Conservation (phyloP, 768 basidiomycete species). For the Clitopilus hobsonii region DNA sequence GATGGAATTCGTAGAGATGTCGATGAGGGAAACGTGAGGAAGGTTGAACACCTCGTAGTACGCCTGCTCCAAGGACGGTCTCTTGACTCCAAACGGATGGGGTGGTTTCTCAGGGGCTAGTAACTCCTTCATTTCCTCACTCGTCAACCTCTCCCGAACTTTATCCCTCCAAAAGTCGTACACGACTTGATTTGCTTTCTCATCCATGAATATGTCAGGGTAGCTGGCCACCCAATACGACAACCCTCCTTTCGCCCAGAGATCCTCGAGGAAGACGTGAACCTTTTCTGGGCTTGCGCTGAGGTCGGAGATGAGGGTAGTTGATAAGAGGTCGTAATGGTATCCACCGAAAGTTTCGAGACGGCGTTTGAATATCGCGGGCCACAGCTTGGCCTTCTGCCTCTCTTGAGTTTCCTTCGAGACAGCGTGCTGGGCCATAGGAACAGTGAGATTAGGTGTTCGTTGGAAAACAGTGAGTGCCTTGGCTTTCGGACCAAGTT, state of each 20-base stretch:
- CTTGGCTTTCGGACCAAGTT: slow-evolving; percentile 12
- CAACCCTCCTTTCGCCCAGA: slow-evolving; percentile 18
- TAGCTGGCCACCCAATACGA: slow-evolving; percentile 13
- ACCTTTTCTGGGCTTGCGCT: slow-evolving; percentile 15
- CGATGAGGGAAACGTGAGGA: slow-evolving; percentile 17
- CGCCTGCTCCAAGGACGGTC: slow-evolving; percentile 14
- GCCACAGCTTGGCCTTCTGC: slow-evolving; percentile 15
- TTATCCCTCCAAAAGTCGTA: slow-evolving; percentile 22
- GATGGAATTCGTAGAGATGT: slow-evolving; percentile 16
- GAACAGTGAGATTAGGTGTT: slow-evolving; percentile 18
- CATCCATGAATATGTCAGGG: slow-evolving; percentile 11
- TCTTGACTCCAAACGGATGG: slow-evolving; percentile 22
- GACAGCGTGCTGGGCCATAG: slow-evolving; percentile 16
- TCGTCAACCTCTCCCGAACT: slow-evolving; percentile 12
- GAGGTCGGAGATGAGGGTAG: slow-evolving; percentile 9
- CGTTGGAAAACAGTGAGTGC: slow-evolving; percentile 24
- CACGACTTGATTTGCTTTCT: slow-evolving; percentile 15
- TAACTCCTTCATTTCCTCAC: slow-evolving; percentile 15
- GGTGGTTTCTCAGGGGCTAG: slow-evolving; percentile 16
- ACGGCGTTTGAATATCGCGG: slow-evolving; percentile 13
- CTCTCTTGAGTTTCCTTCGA: slow-evolving; percentile 8
- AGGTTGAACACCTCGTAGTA: slow-evolving; percentile 22
- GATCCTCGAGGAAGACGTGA: slow-evolving; percentile 12
- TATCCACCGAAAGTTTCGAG: slow-evolving; percentile 16
- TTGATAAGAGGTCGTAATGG: slow-evolving; percentile 7